Evolutionary conservation across 169 alveolate species (phyloP), one percentile per base, ranked within the genome.

Genomic region (Cytauxzoon felis): DNA sequence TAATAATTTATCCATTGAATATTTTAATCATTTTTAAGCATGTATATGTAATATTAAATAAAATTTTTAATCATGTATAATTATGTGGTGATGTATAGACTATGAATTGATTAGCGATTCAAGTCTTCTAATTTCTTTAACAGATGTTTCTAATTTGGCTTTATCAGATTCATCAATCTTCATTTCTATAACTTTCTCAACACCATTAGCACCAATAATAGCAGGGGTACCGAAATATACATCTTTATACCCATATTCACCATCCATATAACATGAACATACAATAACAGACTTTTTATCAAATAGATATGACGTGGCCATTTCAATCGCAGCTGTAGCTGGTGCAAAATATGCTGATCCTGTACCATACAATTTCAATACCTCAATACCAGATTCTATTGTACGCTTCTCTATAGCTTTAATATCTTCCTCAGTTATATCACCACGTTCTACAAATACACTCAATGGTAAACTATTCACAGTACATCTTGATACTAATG

Each of bases 221-320:
- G 87, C 87, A 18, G 93, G 95, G 18, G 92, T 89, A 8, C 95
- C 94, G 34, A 87, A 86, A 57, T 76, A 88, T 16, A 91, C 63
- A 29, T 86, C 91, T 13, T 53, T 82, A 73, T 85, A 86, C 8
- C 90, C 93, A 52, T 89, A 91, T 75, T 91, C 88, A 16, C 94
- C 95, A 63, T 87, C 87, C 27, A 89, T 78, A 67, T 87, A 80
- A 26, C 92, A 76, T 8, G 95, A 89, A 59, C 93, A 89, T 24
- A 87, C 85, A 43, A 89, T 71, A 11, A 89, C 88, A 13, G 88
- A 78, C 57, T 86, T 89, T 23, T 84, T 56, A 41, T 91, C 94
- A 27, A 64, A 61, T 23, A 91, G 19, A 80, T 49, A 85, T 32
- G 81, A 29, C 69, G 89, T 16, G 54, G 87, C 68, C 87, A 79